A percentile compares a stretch with the other conserved stretches of the same genome.
Conservation (phyloP, 129 eudicot species). For the Flaveria robusta region DNA sequence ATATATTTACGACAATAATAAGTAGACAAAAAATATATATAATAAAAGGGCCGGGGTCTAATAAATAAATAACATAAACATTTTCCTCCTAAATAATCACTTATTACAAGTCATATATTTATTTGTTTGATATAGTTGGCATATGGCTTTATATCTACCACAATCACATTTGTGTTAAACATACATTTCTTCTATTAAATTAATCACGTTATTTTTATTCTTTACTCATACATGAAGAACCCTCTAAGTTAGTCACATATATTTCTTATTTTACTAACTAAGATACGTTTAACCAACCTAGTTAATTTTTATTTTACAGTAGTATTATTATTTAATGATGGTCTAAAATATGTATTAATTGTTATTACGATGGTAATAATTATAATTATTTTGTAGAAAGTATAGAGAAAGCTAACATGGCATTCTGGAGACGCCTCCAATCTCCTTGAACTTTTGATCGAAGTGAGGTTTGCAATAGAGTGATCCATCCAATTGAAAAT, state of each 20-base stretch:
- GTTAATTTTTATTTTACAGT: neutral
- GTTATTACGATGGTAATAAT: neutral
- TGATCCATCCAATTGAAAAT: constrained; percentile 58
- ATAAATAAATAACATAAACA: neutral
- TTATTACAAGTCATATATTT: neutral
- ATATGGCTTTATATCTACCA: no score
- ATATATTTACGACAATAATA: neutral
- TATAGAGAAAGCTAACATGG: constrained; percentile 45
- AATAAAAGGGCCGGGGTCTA: no score
- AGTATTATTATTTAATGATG: neutral
- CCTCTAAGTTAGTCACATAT: no score
- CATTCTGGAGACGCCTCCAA: constrained; percentile 52
- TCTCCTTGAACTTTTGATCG: constrained; percentile 78
- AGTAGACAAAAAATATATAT: neutral
- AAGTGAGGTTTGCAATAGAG: constrained; percentile 90
- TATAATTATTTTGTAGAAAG: constrained; percentile 3
- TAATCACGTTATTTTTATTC: no score
- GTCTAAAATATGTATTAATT: neutral
- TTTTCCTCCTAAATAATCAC: neutral
- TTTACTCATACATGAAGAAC: no score
- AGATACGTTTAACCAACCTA: no score
- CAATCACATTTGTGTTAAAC: no score
- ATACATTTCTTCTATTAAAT: no score
- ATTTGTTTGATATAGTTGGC: neutral
- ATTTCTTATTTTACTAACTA: no score